Evolutionary conservation across 2,329 filamentous ascomycete genomes (phyloP), one percentile per base, ranked within the genome.

Genomic region (Epichloe coenophiala): DNA sequence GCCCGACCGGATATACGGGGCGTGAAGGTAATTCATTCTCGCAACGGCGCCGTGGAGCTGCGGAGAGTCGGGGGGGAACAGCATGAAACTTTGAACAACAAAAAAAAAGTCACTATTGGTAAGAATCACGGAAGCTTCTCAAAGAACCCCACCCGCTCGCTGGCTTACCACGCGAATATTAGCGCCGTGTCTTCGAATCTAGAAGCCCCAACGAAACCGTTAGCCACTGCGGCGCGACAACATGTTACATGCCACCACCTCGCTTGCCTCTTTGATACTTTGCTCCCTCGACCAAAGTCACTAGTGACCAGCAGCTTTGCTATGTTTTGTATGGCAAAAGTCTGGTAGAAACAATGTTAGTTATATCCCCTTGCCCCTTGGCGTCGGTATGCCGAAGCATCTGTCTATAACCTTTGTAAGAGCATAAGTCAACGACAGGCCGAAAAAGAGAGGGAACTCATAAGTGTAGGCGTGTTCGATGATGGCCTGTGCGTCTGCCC

Each of bases 401-500:
- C 27, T 9, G 27, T 31, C 9, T 31, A 9, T 31, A 31, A 68
- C 68, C 60, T 68, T 69, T 55, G 71, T 67, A 13, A 72, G 59
- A 36, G 66, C 69, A 31, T 69, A 60, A 45, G 68, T 64, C 39
- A 71, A 56, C 1, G 63, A 59, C 23, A 69, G 52, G 15, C 66
- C 63, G 53, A 66, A 70, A 35, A 69, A 59, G 11, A 63, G 57
- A 0, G 70, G 69, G 31, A 70, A 71, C 50, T 72, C 69, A 1
- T 58, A 54, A 12, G 58, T 52, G 6, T 60, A 53, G 4, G 68
- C 52, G 38, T 61, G 60, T 52, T 65, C 63, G 15, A 72, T 58
- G 53, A 76, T 70, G 51, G 65, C 63, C 51, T 72, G 70, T 4
- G 75, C 71, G 46, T 76, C 68, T 53, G 64, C 52, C 37, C 68